These are phyloP conservation scores for Gastrolobium villosum DNA, from an alignment of 306 rosid genomes.

Conservation along the genomic window DNA sequence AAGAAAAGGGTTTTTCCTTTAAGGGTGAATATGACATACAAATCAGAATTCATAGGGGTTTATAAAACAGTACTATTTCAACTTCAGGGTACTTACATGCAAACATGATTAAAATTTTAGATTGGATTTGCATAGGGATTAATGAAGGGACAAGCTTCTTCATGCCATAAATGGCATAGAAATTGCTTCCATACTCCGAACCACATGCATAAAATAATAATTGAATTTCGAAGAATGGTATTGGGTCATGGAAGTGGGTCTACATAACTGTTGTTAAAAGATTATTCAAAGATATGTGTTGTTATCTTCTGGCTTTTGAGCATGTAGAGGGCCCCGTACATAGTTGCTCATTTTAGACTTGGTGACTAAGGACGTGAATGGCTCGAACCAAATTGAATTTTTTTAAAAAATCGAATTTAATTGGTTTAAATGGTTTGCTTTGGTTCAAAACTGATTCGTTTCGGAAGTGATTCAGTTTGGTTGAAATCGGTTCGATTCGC, in stretches of 20 bases:
- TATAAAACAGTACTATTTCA: constrained; percentile 1
- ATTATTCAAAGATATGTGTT: background rate
- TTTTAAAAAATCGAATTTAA: no score
- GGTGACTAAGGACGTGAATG: no score
- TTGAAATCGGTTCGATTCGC: no score
- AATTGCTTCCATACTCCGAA: constrained; percentile 42
- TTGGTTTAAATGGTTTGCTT: no score
- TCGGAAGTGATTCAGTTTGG: no score
- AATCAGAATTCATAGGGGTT: constrained; percentile 22
- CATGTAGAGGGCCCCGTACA: constrained; percentile 41
- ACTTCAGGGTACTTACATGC: constrained; percentile 13
- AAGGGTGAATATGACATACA: constrained; percentile 1
- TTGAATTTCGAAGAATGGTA: constrained; percentile 27
- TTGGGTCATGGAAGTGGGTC: constrained; percentile 56
- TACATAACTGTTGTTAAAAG: constrained; percentile 26
- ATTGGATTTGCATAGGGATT: constrained; percentile 34
- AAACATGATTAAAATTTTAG: constrained; percentile 23
- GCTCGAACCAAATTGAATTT: no score
- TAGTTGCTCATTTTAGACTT: constrained; percentile 22
- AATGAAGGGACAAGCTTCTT: constrained; percentile 10
- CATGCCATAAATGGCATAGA: constrained; percentile 46
- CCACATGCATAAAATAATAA: constrained; percentile 47
- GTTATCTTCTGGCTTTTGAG: constrained; percentile 40
- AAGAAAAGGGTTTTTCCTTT: constrained; percentile 12
- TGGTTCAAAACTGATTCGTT: no score